Conservation (phyloP, 2,329 filamentous ascomycete genomes). For the Chaetomium olivaceum region DNA sequence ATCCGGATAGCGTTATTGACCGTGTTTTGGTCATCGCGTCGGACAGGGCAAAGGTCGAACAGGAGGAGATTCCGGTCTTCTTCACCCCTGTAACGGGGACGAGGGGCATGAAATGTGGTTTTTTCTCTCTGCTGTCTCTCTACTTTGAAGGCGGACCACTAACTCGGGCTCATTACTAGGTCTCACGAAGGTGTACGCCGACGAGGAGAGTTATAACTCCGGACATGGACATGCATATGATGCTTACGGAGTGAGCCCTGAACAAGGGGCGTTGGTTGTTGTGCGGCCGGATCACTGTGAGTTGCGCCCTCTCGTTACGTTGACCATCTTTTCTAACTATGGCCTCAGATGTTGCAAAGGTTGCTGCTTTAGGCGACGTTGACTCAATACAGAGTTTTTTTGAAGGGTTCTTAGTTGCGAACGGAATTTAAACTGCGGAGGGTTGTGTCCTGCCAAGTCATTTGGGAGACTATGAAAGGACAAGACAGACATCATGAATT, state of each 20-base stretch:
- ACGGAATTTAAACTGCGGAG: neutral
- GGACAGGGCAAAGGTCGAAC: constrained; percentile 49
- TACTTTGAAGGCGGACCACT: neutral
- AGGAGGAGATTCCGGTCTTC: constrained; percentile 53
- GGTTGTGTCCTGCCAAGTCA: neutral
- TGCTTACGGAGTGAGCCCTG: constrained; percentile 52
- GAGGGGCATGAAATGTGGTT: constrained; percentile 55
- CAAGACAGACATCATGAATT: neutral
- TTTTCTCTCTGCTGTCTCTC: neutral
- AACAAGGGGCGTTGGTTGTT: constrained; percentile 50
- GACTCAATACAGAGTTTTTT: constrained; percentile 24
- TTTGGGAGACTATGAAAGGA: no score
- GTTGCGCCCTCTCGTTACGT: constrained; percentile 28
- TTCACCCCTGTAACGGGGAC: constrained; percentile 59
- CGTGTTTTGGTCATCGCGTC: constrained; percentile 55
- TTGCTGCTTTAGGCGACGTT: constrained; percentile 22
- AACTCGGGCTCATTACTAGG: constrained; percentile 40
- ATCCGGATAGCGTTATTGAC: constrained; percentile 59
- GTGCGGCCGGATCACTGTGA: constrained; percentile 64
- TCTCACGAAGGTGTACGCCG: constrained; percentile 59
- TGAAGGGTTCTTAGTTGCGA: constrained; percentile 15
- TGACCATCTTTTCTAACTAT: constrained; percentile 2
- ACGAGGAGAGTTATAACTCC: constrained; percentile 56
- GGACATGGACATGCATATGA: constrained; percentile 60
- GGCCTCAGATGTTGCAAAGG: constrained; percentile 27